phyloP scores from a whole-genome alignment of 257 asterid species.

The Solanum corneliomulleri region DNA sequence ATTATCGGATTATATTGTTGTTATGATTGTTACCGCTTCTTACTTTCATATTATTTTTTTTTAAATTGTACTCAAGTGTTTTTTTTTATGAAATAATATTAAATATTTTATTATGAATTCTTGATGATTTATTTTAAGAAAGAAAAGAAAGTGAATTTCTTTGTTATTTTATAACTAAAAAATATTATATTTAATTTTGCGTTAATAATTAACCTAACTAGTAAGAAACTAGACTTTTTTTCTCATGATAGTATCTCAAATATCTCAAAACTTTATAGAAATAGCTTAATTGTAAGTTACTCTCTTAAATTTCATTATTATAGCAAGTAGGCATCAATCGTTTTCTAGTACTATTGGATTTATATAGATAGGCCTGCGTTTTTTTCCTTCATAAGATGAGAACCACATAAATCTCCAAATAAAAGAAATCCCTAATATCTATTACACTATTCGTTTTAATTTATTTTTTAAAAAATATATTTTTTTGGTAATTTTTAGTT shows the following conservation, averaged over 20 bases:
- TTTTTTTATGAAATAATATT: background rate
- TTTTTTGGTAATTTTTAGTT: no score
- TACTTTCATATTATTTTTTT: background rate
- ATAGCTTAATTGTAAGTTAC: background rate
- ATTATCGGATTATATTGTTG: background rate
- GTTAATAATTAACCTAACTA: background rate
- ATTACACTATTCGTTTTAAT: no score
- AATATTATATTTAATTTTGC: background rate
- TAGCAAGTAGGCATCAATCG: background rate
- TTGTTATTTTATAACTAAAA: background rate
- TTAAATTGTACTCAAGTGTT: background rate
- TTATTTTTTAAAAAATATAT: no score
- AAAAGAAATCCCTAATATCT: background rate
- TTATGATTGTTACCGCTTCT: background rate
- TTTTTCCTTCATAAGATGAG: background rate
- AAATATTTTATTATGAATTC: background rate
- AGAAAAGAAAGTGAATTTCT: background rate
- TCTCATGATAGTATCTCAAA: background rate
- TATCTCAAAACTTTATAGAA: background rate
- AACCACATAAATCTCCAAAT: background rate
- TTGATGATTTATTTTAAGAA: background rate
- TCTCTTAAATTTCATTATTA: background rate
- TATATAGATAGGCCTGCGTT: background rate
- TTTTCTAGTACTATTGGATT: background rate
- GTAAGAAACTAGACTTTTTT: background rate